Conservation (phyloP, 768 basidiomycete species). For the Podaxis pistillaris region DNA sequence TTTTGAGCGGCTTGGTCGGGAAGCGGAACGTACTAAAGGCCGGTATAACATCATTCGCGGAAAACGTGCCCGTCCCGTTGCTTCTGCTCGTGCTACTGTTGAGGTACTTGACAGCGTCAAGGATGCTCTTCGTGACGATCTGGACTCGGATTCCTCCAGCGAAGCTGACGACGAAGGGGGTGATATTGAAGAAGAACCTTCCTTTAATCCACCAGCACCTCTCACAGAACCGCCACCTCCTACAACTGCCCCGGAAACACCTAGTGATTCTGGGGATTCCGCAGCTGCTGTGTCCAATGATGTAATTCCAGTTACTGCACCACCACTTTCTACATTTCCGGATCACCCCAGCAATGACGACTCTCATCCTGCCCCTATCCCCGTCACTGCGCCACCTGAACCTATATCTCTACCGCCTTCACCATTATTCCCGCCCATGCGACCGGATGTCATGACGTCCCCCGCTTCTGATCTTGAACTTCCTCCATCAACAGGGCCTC, state of each 20-base stretch:
- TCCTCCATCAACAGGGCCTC: constrained; percentile 26
- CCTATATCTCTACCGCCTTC: constrained; percentile 53
- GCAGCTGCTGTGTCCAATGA: not conserved
- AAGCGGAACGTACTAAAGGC: constrained; percentile 70
- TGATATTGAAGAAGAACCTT: constrained; percentile 39
- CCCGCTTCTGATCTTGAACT: constrained; percentile 55
- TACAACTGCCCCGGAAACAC: not conserved
- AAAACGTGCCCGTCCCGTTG: constrained; percentile 86
- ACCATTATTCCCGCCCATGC: constrained; percentile 46
- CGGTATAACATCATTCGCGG: constrained; percentile 86
- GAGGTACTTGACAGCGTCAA: constrained; percentile 87
- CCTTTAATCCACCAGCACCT: constrained; percentile 2
- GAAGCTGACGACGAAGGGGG: constrained; percentile 58
- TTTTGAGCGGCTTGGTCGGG: constrained; percentile 81
- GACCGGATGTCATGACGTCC: constrained; percentile 39
- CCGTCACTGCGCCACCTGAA: constrained; percentile 21
- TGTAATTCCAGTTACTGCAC: not conserved
- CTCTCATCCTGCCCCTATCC: not conserved
- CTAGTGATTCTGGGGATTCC: not conserved
- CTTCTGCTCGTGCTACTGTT: constrained; percentile 83
- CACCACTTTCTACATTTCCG: constrained; percentile 3
- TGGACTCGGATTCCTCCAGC: constrained; percentile 70
- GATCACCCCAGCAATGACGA: not conserved
- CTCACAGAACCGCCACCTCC: not conserved
- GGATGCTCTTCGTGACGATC: constrained; percentile 72